These are phyloP conservation scores for Neonectria punicea DNA, from an alignment of 2,329 filamentous ascomycete species.

Conservation along the genomic window DNA sequence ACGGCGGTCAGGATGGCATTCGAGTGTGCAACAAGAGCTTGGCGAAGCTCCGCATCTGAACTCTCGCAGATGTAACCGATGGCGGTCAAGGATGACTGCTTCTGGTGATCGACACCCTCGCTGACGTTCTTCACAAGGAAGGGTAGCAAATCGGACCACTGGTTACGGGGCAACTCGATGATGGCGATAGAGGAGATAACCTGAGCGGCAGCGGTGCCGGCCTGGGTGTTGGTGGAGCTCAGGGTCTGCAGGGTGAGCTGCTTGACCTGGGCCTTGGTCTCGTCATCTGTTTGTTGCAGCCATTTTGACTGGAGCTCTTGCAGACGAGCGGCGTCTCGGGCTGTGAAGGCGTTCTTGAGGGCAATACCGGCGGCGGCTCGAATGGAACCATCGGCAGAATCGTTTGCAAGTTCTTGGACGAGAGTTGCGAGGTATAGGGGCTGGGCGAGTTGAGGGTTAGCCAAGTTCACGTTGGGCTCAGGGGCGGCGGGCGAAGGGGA, in stretches of 20 bases:
- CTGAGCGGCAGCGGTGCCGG: slow-evolving; percentile 90
- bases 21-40: slow-evolving; percentile 84
- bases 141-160: slow-evolving; percentile 94
- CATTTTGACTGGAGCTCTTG: slow-evolving; percentile 94
- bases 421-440: slow-evolving; percentile 92
- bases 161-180: slow-evolving; percentile 91
- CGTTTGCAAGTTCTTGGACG: slow-evolving; percentile 93
- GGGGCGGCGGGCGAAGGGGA: slow-evolving; percentile 26
- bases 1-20: slow-evolving; percentile 98
- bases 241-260: slow-evolving; percentile 89
- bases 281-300: slow-evolving; percentile 82
- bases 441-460: slow-evolving; percentile 59
- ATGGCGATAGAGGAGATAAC: slow-evolving; percentile 94
- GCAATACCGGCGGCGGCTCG: slow-evolving; percentile 95
- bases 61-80: slow-evolving; percentile 99
- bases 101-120: slow-evolving; percentile 85
- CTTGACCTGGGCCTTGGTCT: slow-evolving; percentile 90
- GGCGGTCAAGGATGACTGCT: slow-evolving; percentile 93
- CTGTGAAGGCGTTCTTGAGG: slow-evolving; percentile 97
- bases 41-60: slow-evolving; percentile 86
- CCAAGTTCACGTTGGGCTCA: slow-evolving; percentile 23
- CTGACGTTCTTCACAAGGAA: slow-evolving; percentile 92
- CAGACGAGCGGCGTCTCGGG: slow-evolving; percentile 87
- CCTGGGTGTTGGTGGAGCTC: slow-evolving; percentile 79
- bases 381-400: slow-evolving; percentile 82